These are phyloP conservation scores for Annulohypoxylon nitens DNA, from an alignment of 495 filamentous ascomycete species.

Conservation along the genomic window DNA sequence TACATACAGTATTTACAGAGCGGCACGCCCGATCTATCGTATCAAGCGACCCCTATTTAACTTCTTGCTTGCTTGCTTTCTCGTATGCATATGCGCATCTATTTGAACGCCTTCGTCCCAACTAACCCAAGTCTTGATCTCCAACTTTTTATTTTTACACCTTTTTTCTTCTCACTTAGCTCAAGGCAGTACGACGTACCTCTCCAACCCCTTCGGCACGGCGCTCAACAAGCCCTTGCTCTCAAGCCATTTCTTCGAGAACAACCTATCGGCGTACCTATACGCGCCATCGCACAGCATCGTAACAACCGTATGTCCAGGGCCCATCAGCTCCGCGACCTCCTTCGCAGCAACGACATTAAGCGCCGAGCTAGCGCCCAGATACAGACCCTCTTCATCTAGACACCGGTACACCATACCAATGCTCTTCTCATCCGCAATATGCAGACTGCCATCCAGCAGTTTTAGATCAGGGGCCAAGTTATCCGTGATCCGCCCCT, in stretches of 20 bases:
- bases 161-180: not conserved
- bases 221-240: constrained; percentile 83
- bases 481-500: constrained; percentile 97
- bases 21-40: constrained; percentile 9
- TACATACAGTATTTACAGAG: constrained; percentile 42
- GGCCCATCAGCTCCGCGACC: constrained; percentile 89
- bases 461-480: constrained; percentile 85
- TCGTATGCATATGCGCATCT: constrained; percentile 7
- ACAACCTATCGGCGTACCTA: constrained; percentile 92
- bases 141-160: not conserved
- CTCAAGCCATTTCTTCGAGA: constrained; percentile 88
- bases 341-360: constrained; percentile 97
- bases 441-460: constrained; percentile 86
- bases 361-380: constrained; percentile 92
- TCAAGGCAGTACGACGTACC: constrained; percentile 91
- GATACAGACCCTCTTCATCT: constrained; percentile 95
- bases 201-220: constrained; percentile 87
- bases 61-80: constrained; percentile 8
- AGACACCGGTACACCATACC: constrained; percentile 98
- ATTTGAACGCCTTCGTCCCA: constrained; percentile 19
- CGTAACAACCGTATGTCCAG: constrained; percentile 92
- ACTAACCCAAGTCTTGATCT: not conserved
- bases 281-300: constrained; percentile 96
- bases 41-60: constrained; percentile 5
- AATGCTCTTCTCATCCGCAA: constrained; percentile 93